phyloP scores from a whole-genome alignment of 805 yeast species.

The Yarrowia deformans region DNA sequence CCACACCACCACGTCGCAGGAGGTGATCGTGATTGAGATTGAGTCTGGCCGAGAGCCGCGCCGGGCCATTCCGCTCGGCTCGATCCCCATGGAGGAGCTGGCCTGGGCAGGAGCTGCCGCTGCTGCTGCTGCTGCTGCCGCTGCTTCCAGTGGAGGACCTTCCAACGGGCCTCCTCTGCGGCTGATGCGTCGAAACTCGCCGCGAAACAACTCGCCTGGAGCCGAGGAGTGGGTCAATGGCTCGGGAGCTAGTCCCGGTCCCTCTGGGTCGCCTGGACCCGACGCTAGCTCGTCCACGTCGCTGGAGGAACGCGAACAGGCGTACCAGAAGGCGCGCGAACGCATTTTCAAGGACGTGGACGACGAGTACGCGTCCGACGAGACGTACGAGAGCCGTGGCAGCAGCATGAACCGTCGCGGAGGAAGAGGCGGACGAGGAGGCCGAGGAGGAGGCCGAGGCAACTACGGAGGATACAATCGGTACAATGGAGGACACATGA shows the following conservation, averaged over 20 bases:
- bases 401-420: conserved; percentile 16
- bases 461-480: conserved; percentile 24
- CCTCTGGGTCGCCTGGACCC: conserved; percentile 5
- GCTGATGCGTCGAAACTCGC: conserved; percentile 36
- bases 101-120: conserved; percentile 37
- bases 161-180: conserved; percentile 25
- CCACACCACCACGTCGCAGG: conserved; percentile 60
- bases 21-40: conserved; percentile 53
- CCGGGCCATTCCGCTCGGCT: conserved; percentile 25
- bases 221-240: conserved; percentile 18
- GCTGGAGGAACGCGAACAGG: conserved; percentile 52
- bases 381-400: conserved; percentile 17
- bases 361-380: conserved; percentile 28
- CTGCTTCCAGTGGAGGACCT: conserved; percentile 1
- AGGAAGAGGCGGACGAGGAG: conserved; percentile 4
- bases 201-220: conserved; percentile 25
- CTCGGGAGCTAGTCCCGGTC: not conserved
- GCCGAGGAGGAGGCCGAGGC: conserved; percentile 1
- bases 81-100: conserved; percentile 22
- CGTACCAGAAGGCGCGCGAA: conserved; percentile 53
- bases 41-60: conserved; percentile 24
- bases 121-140: conserved; percentile 14
- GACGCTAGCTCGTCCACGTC: conserved; percentile 15
- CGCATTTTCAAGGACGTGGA: conserved; percentile 51
- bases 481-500: conserved; percentile 15